A percentile compares a stretch with the other conserved stretches of the same genome.
Evolutionary conservation across 805 yeast species (phyloP).

Genomic region (Jamesozyma spencerorum): DNA sequence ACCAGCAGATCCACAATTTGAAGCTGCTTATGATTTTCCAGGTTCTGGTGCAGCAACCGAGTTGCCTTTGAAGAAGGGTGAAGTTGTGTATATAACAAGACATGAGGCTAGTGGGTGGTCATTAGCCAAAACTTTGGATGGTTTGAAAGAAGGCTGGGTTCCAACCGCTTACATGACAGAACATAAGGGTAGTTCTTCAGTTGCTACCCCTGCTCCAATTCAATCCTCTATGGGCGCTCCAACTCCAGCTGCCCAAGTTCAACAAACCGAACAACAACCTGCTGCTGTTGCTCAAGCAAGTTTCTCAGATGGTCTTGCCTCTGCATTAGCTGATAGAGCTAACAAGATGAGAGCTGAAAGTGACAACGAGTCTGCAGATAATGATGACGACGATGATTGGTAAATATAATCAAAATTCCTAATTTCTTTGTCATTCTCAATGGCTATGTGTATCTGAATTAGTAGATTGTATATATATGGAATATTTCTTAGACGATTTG

Average conservation of each 20-base stretch:
- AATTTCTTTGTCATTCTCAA: too few species aligned
- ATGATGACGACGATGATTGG: conserved; percentile 39
- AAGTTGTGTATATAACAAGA: conserved; percentile 59
- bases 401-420: not conserved
- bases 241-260: conserved; percentile 3
- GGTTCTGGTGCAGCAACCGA: conserved; percentile 80
- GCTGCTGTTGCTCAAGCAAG: conserved; percentile 23
- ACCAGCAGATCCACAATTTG: conserved; percentile 67
- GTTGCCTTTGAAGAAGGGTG: conserved; percentile 68
- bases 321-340: conserved; percentile 74
- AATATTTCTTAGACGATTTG: not conserved
- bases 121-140: conserved; percentile 69
- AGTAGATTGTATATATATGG: too few species aligned
- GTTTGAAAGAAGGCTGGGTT: conserved; percentile 87
- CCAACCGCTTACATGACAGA: conserved; percentile 84
- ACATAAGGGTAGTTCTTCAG: conserved; percentile 33
- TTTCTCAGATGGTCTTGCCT: conserved; percentile 81
- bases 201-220: conserved; percentile 32
- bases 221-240: conserved; percentile 2
- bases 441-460: too few species aligned
- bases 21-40: conserved; percentile 80
- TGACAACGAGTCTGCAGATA: conserved; percentile 63
- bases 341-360: conserved; percentile 50
- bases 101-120: conserved; percentile 92
- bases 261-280: conserved; percentile 11